Evolutionary conservation across 257 asterid genomes (phyloP).

Genomic region (Solanum dulcamara): DNA sequence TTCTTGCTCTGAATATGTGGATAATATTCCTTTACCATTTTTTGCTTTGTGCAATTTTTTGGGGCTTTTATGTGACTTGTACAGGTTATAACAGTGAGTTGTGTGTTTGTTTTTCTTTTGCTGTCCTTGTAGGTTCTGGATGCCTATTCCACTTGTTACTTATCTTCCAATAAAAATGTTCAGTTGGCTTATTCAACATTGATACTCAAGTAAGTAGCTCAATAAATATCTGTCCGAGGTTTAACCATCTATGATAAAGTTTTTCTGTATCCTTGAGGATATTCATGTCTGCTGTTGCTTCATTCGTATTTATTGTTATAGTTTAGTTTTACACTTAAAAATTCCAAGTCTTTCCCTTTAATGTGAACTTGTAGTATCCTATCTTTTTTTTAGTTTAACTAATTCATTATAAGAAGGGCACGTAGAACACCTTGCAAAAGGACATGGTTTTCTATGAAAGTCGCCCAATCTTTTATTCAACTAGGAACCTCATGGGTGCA

Average conservation of each 20-base stretch:
- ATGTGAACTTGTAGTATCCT: neutral
- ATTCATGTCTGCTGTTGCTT: neutral
- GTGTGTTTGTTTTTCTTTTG: neutral
- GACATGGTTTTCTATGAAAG: neutral
- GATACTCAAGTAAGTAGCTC: constrained; percentile 74
- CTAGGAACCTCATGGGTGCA: neutral
- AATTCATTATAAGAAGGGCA: neutral
- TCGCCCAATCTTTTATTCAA: neutral
- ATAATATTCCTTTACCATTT: neutral
- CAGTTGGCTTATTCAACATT: constrained; percentile 84
- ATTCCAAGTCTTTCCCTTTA: neutral
- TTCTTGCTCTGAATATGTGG: neutral
- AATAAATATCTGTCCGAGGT: neutral
- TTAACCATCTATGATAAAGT: neutral
- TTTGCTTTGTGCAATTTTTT: neutral
- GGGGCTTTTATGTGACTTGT: neutral
- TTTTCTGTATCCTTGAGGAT: neutral
- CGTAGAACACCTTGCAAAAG: neutral
- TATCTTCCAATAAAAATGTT: constrained; percentile 79
- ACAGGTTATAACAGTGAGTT: neutral
- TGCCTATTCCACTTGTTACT: constrained; percentile 66
- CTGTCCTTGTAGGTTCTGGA: constrained; percentile 69
- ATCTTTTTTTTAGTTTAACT: neutral
- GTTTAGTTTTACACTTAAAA: neutral
- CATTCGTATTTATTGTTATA: neutral